Evolutionary conservation across 2,329 filamentous ascomycete genomes (phyloP).

Genomic region (Golovinomyces cichoracearum): DNA sequence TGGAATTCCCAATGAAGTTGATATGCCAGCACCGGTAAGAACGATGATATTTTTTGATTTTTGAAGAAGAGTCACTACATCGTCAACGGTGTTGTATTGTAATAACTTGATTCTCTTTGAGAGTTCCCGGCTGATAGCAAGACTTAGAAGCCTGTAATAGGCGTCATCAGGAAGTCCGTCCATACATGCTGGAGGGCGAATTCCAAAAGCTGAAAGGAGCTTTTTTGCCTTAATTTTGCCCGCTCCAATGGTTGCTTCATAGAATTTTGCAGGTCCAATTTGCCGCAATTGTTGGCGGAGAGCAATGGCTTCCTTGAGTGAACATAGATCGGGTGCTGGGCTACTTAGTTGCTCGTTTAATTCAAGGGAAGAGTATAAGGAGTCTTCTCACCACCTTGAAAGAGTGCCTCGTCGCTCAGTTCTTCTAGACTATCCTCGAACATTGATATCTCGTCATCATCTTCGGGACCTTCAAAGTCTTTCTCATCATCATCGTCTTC

Average conservation of each 20-base stretch:
- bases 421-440: conserved; percentile 22
- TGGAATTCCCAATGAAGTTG: conserved; percentile 51
- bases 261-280: conserved; percentile 55
- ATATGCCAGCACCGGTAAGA: conserved; percentile 77
- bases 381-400: conserved; percentile 17
- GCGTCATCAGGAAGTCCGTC: conserved; percentile 46
- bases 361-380: conserved; percentile 4
- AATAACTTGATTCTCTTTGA: conserved; percentile 55
- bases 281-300: conserved; percentile 47
- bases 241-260: conserved; percentile 41
- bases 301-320: conserved; percentile 38
- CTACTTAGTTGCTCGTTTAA: conserved; percentile 7
- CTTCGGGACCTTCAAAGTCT: conserved; percentile 16
- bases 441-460: conserved; percentile 20
- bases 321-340: conserved; percentile 21
- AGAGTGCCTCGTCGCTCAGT: conserved; percentile 22
- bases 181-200: conserved; percentile 47
- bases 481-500: conserved; percentile 9
- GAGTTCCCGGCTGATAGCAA: conserved; percentile 57
- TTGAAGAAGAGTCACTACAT: conserved; percentile 55
- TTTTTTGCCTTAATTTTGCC: conserved; percentile 53
- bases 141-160: conserved; percentile 48
- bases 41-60: conserved; percentile 65
- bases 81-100: conserved; percentile 63
- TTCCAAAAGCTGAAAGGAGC: conserved; percentile 63